Evolutionary conservation across 305 asterid genomes (phyloP), one percentile per base, ranked within the genome.

Genomic region (Andrographis paniculata): DNA sequence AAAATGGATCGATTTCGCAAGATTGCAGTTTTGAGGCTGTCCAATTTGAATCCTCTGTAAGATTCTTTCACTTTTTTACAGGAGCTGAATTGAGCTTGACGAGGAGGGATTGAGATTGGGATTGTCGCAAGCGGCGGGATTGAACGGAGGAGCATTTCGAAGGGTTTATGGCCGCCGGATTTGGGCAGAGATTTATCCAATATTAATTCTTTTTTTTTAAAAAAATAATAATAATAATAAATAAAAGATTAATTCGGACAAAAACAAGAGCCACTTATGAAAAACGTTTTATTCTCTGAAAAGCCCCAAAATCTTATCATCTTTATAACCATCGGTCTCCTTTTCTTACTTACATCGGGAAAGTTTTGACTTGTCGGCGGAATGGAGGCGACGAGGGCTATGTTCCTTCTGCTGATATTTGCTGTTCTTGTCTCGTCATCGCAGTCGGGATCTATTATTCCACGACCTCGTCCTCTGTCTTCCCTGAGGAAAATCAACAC

Each of bases 401-500:
- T 68, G 23, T 41, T 45, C 37, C 38, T 42, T 18, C 31, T 66
- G 38, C 60, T 64, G 21, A 20, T 65, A 43, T 37, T 62, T 14
- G 56, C 68, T 15, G 28, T 60, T 59, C 0, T 55, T 47, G 6
- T 59, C 59, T 45, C 51, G 2, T 24, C 45, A 41, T 67, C 78
- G 6, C 61, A 61, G 50, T 67, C 77, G 18, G 49, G 79, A 74
- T 71, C 79, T n/a, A 63, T 65, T 7, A 1, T 47, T 19, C 49
- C 58, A 33, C 67, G 67, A 55, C 82, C 77, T 15, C 68, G 58
- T 20, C 55, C 70, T 41, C 52, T 55, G 7, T 61, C 82, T 8
- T 60, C 65, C 35, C 48, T 74, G 70, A n/a, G n/a, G n/a, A 61
- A 64, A 54, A 64, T 68, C 64, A 74, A 78, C 75, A 48, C 61